Conservation (phyloP, 2,329 filamentous ascomycete species). For the Pseudogymnoascus sp. region DNA sequence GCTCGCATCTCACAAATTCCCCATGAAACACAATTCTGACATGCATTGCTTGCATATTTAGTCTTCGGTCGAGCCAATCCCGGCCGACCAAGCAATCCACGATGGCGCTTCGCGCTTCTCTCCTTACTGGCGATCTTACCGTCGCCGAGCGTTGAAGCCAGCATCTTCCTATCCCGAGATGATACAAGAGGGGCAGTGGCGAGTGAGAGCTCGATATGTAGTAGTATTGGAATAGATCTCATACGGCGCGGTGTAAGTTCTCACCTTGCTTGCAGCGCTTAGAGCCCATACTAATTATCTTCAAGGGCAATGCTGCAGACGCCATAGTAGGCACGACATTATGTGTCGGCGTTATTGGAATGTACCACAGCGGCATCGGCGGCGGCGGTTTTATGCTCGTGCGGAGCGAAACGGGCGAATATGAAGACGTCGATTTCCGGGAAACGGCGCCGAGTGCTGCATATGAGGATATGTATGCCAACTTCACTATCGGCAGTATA, state of each 20-base stretch:
- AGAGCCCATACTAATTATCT: conserved; percentile 16
- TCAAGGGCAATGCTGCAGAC: conserved; percentile 63
- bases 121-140: conserved; percentile 34
- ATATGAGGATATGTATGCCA: conserved; percentile 74
- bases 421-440: conserved; percentile 83
- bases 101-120: conserved; percentile 4
- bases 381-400: conserved; percentile 89
- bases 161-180: conserved; percentile 18
- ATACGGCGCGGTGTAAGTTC: conserved; percentile 37
- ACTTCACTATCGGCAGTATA: conserved; percentile 58
- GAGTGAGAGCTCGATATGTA: conserved; percentile 44
- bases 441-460: conserved; percentile 80
- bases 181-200: conserved; percentile 38
- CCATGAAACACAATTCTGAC: neutral
- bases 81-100: neutral
- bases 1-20: neutral
- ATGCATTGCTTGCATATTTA: neutral
- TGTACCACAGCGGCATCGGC: conserved; percentile 76
- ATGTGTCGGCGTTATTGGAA: conserved; percentile 66
- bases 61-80: neutral
- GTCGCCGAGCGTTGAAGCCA: conserved; percentile 34
- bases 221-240: conserved; percentile 42
- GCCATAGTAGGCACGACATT: conserved; percentile 65
- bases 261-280: neutral
- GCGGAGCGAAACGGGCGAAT: conserved; percentile 61